Percentiles rank a stretch among this genome's conserved stretches.
Conservation (phyloP, 495 filamentous ascomycete genomes). For the Penicillium riverlandense region DNA sequence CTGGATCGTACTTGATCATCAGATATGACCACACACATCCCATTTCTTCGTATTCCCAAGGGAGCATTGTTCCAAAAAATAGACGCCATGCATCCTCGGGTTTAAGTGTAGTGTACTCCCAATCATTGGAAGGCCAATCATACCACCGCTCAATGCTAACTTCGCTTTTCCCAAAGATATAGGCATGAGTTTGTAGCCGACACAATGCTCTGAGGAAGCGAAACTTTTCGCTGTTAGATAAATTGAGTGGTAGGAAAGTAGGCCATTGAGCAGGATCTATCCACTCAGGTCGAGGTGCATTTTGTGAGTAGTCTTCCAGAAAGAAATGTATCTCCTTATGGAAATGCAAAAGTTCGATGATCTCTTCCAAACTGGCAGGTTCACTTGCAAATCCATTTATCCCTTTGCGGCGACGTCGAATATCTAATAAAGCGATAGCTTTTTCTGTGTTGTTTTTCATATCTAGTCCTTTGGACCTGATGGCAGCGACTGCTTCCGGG, state of each 20-base stretch:
- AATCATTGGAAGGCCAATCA: too few species aligned
- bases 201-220: slow-evolving; percentile 8
- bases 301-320: slow-evolving; percentile 6
- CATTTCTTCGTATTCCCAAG: slow-evolving; percentile 8
- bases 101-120: neutral
- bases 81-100: neutral
- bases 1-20: neutral
- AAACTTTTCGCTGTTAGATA: slow-evolving; percentile 1
- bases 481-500: slow-evolving; percentile 3
- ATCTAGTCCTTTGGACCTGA: slow-evolving; percentile 4
- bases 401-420: neutral
- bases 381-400: neutral
- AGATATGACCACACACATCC: slow-evolving; percentile 1
- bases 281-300: slow-evolving; percentile 5
- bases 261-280: neutral
- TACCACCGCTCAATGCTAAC: neutral
- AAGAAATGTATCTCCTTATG: slow-evolving; percentile 9
- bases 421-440: slow-evolving; percentile 1
- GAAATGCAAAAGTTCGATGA: slow-evolving; percentile 6
- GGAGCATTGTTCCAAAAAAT: slow-evolving; percentile 2
- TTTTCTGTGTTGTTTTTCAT: neutral
- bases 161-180: slow-evolving; percentile 2
- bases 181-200: slow-evolving; percentile 1
- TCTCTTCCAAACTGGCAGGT: slow-evolving; percentile 2
- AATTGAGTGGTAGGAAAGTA: neutral